Evolutionary conservation across 345 rosid genomes (phyloP).

Genomic region (Populus simonii): DNA sequence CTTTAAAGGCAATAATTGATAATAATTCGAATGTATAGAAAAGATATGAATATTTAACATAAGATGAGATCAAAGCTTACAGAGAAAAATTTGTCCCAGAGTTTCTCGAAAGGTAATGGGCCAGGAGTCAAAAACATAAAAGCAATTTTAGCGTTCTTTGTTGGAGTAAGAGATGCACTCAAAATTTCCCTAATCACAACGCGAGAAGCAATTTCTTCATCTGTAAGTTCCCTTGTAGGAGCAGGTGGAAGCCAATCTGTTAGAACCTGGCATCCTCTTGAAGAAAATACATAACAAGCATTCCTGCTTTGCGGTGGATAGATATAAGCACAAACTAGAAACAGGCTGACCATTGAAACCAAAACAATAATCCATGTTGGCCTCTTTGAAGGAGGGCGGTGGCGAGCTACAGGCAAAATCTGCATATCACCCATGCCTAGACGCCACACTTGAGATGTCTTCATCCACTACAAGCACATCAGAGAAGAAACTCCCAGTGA

Average conservation of each 20-base stretch:
- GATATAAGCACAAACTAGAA: conserved; percentile 63
- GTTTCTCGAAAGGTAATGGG: conserved; percentile 83
- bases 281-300: conserved; percentile 78
- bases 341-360: conserved; percentile 67
- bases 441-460: conserved; percentile 68
- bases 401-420: conserved; percentile 62
- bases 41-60: background rate
- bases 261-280: conserved; percentile 79
- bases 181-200: conserved; percentile 70
- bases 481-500: background rate
- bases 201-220: conserved; percentile 75
- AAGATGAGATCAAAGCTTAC: conserved; percentile 34
- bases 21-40: background rate
- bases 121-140: conserved; percentile 90
- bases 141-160: conserved; percentile 69
- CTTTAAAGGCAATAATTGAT: background rate
- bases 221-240: conserved; percentile 70
- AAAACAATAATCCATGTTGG: conserved; percentile 78
- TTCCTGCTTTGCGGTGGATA: conserved; percentile 72
- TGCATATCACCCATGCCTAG: conserved; percentile 63
- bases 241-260: conserved; percentile 89
- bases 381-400: conserved; percentile 64
- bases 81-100: conserved; percentile 85
- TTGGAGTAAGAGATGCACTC: conserved; percentile 43
- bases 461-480: conserved; percentile 41